Percentiles rank a stretch among this genome's conserved stretches.
Conservation (phyloP, 257 asterid genomes). For the Solanum bulbocastanum region DNA sequence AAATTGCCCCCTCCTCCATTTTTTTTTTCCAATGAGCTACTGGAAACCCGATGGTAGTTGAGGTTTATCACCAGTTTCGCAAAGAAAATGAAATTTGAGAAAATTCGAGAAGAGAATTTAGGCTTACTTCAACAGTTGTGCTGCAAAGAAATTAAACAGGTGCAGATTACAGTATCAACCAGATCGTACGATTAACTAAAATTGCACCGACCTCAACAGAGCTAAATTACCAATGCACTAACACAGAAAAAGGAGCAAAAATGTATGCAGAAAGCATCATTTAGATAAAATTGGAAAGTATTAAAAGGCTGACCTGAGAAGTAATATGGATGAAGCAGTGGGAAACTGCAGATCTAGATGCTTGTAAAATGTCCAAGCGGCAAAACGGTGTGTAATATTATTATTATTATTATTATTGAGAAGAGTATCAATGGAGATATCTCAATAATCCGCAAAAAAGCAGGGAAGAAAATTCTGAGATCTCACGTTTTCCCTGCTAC, state of each 20-base stretch:
- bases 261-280: not conserved
- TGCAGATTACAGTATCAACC: not conserved
- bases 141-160: not conserved
- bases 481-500: not conserved
- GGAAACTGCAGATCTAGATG: slow-evolving; percentile 4
- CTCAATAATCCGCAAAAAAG: not conserved
- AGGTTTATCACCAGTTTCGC: not conserved
- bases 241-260: not conserved
- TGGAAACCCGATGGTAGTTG: not conserved
- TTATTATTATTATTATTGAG: not conserved
- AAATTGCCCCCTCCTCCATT: not conserved
- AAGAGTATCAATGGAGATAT: not conserved
- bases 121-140: not conserved
- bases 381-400: not conserved
- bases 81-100: not conserved
- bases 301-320: not conserved
- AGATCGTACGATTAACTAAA: not conserved
- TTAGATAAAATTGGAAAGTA: not conserved
- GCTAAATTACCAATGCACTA: not conserved
- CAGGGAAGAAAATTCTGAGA: not conserved
- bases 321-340: not conserved
- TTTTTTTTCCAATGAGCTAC: not conserved
- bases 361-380: not conserved
- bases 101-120: not conserved
- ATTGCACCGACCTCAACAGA: not conserved